Conservation (phyloP, 2,329 filamentous ascomycete genomes). For the Xylariaceae sp. region DNA sequence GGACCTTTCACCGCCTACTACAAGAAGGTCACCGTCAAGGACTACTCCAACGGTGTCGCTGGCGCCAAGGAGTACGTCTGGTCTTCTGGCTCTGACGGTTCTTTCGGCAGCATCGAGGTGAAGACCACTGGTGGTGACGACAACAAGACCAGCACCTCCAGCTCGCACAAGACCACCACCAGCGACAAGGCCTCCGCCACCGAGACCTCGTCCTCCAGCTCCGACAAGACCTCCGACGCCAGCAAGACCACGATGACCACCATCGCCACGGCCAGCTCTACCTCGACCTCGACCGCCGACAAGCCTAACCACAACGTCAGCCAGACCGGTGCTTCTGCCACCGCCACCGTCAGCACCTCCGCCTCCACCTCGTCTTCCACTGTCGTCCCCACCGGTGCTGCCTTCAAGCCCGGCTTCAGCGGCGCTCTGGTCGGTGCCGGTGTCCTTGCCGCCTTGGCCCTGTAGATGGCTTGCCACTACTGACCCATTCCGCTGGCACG, state of each 20-base stretch:
- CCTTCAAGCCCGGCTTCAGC: constrained; percentile 27
- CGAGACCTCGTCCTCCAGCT: constrained; percentile 21
- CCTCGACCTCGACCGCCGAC: constrained; percentile 10
- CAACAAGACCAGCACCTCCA: constrained; percentile 19
- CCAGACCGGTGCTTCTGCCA: constrained; percentile 13
- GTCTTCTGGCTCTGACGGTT: constrained; percentile 44
- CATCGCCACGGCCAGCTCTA: constrained; percentile 22
- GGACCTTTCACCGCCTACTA: constrained; percentile 53
- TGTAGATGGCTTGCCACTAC: constrained; percentile 22
- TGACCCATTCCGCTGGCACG: constrained; percentile 4
- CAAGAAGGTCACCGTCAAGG: constrained; percentile 49
- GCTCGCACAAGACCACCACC: constrained; percentile 14
- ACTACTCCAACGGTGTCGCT: constrained; percentile 48
- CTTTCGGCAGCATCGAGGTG: constrained; percentile 48
- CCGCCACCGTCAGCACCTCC: not conserved
- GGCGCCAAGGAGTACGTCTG: constrained; percentile 49
- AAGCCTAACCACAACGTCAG: constrained; percentile 1
- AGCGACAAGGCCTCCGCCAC: constrained; percentile 17
- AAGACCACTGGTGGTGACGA: constrained; percentile 35
- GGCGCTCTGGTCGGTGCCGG: constrained; percentile 25
- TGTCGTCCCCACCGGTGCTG: constrained; percentile 17
- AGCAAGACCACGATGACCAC: constrained; percentile 20
- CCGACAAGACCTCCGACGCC: constrained; percentile 11
- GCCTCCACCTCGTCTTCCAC: constrained; percentile 8
- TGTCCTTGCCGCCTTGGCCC: constrained; percentile 25